Evolutionary conservation across 2,329 filamentous ascomycete species (phyloP).

Genomic region (Tricladium varicosporioides): DNA sequence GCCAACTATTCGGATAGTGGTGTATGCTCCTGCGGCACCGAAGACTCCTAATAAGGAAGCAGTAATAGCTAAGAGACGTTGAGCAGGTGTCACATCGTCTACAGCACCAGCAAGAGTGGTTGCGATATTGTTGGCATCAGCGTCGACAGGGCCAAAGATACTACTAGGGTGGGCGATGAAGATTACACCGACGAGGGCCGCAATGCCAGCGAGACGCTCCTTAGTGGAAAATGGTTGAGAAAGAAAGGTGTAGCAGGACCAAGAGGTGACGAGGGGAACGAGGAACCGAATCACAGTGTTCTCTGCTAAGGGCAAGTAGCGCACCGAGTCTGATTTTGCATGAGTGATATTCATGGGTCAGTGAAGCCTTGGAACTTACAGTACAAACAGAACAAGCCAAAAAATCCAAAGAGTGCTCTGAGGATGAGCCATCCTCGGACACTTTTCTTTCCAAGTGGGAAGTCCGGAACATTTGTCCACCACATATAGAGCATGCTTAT

Average conservation of each 20-base stretch:
- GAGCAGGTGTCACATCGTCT: conserved; percentile 23
- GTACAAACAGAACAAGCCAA: conserved; percentile 67
- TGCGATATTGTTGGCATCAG: conserved; percentile 12
- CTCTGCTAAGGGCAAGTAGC: conserved; percentile 82
- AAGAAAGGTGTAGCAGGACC: conserved; percentile 71
- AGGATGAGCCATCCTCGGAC: conserved; percentile 67
- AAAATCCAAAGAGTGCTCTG: conserved; percentile 69
- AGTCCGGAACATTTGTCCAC: conserved; percentile 63
- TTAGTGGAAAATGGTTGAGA: conserved; percentile 73
- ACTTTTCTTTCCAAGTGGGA: conserved; percentile 66
- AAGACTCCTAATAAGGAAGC: conserved; percentile 74
- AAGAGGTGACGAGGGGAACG: conserved; percentile 76
- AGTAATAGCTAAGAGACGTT: conserved; percentile 60
- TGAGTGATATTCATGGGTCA: neutral
- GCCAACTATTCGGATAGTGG: conserved; percentile 76
- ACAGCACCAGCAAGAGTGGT: conserved; percentile 7
- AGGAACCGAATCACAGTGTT: conserved; percentile 90
- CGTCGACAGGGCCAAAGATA: conserved; percentile 20
- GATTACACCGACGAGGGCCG: conserved; percentile 77
- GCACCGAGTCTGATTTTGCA: conserved; percentile 34
- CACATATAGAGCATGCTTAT: conserved; percentile 64
- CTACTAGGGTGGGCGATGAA: conserved; percentile 68
- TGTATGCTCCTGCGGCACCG: conserved; percentile 73
- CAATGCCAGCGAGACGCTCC: conserved; percentile 71
- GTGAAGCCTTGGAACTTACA: conserved; percentile 16